Conservation (phyloP, 2,329 filamentous ascomycete species). For the Cucurbitaria berberidis region DNA sequence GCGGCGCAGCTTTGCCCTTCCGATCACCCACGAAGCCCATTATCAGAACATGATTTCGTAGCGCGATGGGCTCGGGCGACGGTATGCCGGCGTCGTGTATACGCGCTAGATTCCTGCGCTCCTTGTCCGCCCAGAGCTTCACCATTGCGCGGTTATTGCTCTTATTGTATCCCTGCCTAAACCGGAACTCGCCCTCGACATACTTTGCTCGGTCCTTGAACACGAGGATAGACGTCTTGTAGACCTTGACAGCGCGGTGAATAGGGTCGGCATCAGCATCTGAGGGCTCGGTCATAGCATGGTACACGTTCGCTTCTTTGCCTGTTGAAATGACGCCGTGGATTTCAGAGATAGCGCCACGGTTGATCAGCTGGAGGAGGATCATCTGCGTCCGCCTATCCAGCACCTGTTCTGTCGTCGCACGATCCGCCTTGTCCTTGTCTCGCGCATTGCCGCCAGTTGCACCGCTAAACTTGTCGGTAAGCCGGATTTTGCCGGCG, state of each 20-base stretch:
- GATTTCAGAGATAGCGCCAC: slow-evolving; percentile 84
- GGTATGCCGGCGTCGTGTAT: slow-evolving; percentile 85
- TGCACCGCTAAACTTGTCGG: slow-evolving; percentile 62
- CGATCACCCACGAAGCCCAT: slow-evolving; percentile 92
- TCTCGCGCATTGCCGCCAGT: slow-evolving; percentile 56
- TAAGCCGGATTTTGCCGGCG: slow-evolving; percentile 82
- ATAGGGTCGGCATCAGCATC: slow-evolving; percentile 55
- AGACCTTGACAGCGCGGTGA: slow-evolving; percentile 94
- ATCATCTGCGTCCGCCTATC: slow-evolving; percentile 96
- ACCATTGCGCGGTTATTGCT: slow-evolving; percentile 96
- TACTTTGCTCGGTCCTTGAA: slow-evolving; percentile 99
- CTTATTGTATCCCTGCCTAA: slow-evolving; percentile 90
- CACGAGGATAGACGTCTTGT: slow-evolving; percentile 96
- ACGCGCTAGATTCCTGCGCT: slow-evolving; percentile 90
- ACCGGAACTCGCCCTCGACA: slow-evolving; percentile 91
- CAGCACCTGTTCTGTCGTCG: slow-evolving; percentile 92
- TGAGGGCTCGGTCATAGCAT: slow-evolving; percentile 71
- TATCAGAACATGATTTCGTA: slow-evolving; percentile 92
- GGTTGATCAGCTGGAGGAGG: slow-evolving; percentile 93
- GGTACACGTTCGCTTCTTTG: slow-evolving; percentile 98
- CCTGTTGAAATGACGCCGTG: slow-evolving; percentile 96
- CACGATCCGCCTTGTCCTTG: slow-evolving; percentile 90
- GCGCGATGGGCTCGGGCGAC: slow-evolving; percentile 84
- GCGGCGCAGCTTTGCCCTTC: slow-evolving; percentile 85
- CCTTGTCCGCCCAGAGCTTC: slow-evolving; percentile 98